These are phyloP conservation scores for Athelia psychrophila DNA, from an alignment of 1,284 basidiomycete species.

Conservation along the genomic window DNA sequence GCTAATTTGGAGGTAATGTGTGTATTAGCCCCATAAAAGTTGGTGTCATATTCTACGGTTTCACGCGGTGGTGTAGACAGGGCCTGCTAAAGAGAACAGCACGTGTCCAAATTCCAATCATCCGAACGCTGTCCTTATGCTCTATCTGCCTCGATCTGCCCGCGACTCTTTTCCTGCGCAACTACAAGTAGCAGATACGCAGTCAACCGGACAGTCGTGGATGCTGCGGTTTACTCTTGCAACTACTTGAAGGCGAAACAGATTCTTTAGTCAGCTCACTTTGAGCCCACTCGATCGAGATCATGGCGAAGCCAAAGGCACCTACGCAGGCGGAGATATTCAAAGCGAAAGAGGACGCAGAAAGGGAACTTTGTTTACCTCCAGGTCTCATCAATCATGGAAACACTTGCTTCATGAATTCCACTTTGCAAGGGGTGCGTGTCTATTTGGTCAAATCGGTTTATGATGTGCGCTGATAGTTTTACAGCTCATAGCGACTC, in stretches of 20 bases:
- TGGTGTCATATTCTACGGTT: no score
- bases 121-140: no score
- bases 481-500: conserved; percentile 62
- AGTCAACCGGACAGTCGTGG: no score
- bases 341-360: conserved; percentile 57
- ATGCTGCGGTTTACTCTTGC: background rate
- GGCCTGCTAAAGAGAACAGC: no score
- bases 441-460: background rate
- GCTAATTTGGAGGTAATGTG: no score
- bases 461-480: conserved; percentile 1
- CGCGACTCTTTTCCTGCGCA: no score
- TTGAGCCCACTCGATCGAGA: background rate
- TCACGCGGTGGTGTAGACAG: no score
- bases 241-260: background rate
- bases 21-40: no score
- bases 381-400: conserved; percentile 84
- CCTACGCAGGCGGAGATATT: conserved; percentile 64
- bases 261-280: no score
- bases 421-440: conserved; percentile 70
- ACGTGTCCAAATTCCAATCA: no score
- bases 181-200: no score
- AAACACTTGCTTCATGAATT: conserved; percentile 94
- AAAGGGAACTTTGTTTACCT: conserved; percentile 55
- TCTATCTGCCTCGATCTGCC: no score
- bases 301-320: conserved; percentile 58